Percentiles rank a stretch among this genome's conserved stretches.
Conservation (phyloP, 176 grass and related monocot species). For the Triticum dicoccoides region DNA sequence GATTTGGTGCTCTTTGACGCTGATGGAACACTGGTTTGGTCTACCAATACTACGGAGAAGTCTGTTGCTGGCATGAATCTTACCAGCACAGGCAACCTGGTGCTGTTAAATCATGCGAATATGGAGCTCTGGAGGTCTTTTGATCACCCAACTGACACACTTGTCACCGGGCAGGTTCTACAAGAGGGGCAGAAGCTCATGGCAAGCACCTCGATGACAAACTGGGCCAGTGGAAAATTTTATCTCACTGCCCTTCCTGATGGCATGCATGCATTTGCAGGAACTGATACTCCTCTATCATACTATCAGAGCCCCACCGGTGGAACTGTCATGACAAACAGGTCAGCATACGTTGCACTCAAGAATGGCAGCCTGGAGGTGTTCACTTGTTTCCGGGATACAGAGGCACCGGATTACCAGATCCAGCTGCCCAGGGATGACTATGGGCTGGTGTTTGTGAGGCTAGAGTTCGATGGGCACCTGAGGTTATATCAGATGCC, state of each 20-base stretch:
- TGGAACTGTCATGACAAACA: neutral
- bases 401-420: neutral
- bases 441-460: slow-evolving; percentile 30
- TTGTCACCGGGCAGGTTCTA: slow-evolving; percentile 36
- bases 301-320: slow-evolving; percentile 23
- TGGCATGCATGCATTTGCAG: slow-evolving; percentile 31
- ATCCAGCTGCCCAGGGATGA: neutral
- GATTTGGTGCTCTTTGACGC: slow-evolving; percentile 16
- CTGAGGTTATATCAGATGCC: slow-evolving; percentile 22
- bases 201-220: neutral
- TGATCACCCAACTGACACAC: slow-evolving; percentile 48
- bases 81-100: slow-evolving; percentile 26
- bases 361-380: slow-evolving; percentile 30
- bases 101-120: slow-evolving; percentile 28
- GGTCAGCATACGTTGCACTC: slow-evolving; percentile 12
- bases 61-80: slow-evolving; percentile 29
- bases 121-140: slow-evolving; percentile 36
- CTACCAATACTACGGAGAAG: neutral
- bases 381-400: slow-evolving; percentile 5
- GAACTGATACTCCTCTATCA: slow-evolving; percentile 9
- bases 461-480: slow-evolving; percentile 45
- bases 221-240: slow-evolving; percentile 21
- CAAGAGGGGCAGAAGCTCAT: slow-evolving; percentile 11
- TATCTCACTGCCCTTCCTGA: slow-evolving; percentile 2
- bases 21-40: slow-evolving; percentile 43